Base-by-base conservation (phyloP, 2,329 filamentous ascomycete species). In the Aureobasidium sp. region DNA sequence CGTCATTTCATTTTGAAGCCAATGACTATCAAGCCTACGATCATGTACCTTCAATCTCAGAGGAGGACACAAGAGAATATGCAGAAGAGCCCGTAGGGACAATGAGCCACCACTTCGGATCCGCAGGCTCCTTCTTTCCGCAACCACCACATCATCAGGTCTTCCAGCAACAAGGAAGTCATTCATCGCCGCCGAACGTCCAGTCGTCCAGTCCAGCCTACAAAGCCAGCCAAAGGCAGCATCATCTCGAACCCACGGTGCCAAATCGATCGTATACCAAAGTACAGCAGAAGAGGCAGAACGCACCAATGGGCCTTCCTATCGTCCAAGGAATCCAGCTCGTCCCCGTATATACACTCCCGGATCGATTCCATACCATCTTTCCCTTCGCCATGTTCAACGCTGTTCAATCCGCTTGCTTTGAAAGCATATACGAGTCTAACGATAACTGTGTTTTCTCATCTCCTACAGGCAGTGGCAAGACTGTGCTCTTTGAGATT, bases 401-500 rank as follows among this genome's bases (percentile, higher is more conserved):
- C 70, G 89, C 87, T 7, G 82, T 93, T 0, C 90, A 95, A 69
- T 94, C 90, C 0, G 90, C 87, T 70, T 91, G 87, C 68, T 94
- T 93, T 67, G 71, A 80, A 0, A 72, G 79, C 0, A 80, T 89
- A 0, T 93, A 89, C 70, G 76, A 80, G 6, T 84, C 83, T 0
- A 82, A 87, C 66, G 82, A 91, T 71, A 96, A 95, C 66, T 79
- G 94, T 15, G 88, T 94, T 0, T 79, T 95, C 15, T 87, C 90
- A 1, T 87, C 90, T 8, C 90, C 91, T 0, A 96, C 90, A 0
- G 90, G 90, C 9, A 92, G 90, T 71, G 90, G 91, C 2, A 95
- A 96, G 72, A 96, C 90, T 0, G 89, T 81, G 0, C 81, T 94
- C 11, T 81, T 95, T 65, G 91, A 96, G 72, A 79, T 96, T 49